Evolutionary conservation across 148 eudicot species (phyloP), one percentile per base, ranked within the genome.

Genomic region (Nyssa sinensis): DNA sequence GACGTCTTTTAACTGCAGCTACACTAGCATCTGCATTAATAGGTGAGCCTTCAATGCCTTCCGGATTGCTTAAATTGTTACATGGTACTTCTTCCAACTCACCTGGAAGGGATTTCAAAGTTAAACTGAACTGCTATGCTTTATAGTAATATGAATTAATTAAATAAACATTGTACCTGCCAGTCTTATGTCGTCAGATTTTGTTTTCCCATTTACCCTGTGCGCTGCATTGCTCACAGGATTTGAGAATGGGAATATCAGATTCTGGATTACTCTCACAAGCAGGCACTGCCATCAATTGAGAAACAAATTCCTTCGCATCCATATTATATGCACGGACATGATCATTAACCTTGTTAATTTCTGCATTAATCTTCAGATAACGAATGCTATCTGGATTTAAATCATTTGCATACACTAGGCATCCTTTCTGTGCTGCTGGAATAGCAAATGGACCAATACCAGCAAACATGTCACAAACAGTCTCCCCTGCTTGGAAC

Each of bases 391-490:
- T 95, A 71, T 95, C 94, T 28, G 99, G 99, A 77, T 95, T 95
- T 67, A 95, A 81, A 83, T 95, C 99, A 87, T 95, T 95, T 69
- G 94, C 98, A 78, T 85, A 91, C 37, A 95, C 94, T 33, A 87
- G 77, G 83, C 99, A 93, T 41, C 99, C 99, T 81, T 93, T 95
- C 78, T 88, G 90, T 39, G 99, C 99, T 25, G 99, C 98, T 77
- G 99, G 97, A 81, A 95, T 89, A 73, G 94, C 97, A 84, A 95
- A 95, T 25, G 99, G 99, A 74, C 98, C 99, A 80, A 95, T 89
- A 33, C 99, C 99, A 74, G 97, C 84, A 84, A 95, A 95, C 99
- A 95, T 95, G 85, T 93, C 99, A 79, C 97, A 93, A 27, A 95
- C 82, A 76, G 83, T 85, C 75, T 95, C 97, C 75, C 98, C 94